A percentile compares a stretch with the other conserved stretches of the same genome.
These are phyloP conservation scores for Candolleomyces aberdarensis DNA, from an alignment of 768 basidiomycete genomes.

Conservation along the genomic window DNA sequence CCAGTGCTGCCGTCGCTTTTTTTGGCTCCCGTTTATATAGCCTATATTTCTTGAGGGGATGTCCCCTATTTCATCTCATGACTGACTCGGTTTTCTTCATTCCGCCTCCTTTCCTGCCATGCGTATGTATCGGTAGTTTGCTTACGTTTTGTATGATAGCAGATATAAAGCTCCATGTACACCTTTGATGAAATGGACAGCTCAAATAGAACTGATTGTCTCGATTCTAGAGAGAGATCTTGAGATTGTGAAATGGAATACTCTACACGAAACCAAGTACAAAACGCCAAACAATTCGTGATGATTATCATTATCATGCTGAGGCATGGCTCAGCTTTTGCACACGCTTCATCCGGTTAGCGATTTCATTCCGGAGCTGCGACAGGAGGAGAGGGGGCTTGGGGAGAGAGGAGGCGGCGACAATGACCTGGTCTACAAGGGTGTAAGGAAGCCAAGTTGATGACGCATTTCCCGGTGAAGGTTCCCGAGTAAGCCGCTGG, in stretches of 20 bases:
- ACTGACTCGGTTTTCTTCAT: too few relatives aligned
- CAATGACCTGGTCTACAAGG: conserved; percentile 79
- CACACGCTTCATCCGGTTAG: conserved; percentile 62
- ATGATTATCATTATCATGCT: conserved; percentile 2
- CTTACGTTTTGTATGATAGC: background rate
- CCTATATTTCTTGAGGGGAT: background rate
- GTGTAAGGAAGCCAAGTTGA: conserved; percentile 81
- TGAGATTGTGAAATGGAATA: too few relatives aligned
- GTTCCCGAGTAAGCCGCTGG: conserved; percentile 46
- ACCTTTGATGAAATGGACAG: background rate
- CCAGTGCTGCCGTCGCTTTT: background rate
- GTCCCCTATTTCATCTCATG: too few relatives aligned
- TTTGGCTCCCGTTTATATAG: background rate
- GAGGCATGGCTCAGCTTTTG: conserved; percentile 54
- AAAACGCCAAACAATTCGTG: background rate
- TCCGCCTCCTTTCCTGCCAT: background rate
- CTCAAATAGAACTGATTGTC: too few relatives aligned
- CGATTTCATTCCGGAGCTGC: conserved; percentile 57
- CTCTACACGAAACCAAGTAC: too few relatives aligned
- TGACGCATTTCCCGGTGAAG: conserved; percentile 48
- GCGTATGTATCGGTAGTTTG: background rate
- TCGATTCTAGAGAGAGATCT: too few relatives aligned
- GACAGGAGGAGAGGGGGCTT: conserved; percentile 46
- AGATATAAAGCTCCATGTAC: background rate
- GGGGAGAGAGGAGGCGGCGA: conserved; percentile 53